Base-by-base conservation (phyloP, 768 basidiomycete genomes). In the Hydnum rufescens region DNA sequence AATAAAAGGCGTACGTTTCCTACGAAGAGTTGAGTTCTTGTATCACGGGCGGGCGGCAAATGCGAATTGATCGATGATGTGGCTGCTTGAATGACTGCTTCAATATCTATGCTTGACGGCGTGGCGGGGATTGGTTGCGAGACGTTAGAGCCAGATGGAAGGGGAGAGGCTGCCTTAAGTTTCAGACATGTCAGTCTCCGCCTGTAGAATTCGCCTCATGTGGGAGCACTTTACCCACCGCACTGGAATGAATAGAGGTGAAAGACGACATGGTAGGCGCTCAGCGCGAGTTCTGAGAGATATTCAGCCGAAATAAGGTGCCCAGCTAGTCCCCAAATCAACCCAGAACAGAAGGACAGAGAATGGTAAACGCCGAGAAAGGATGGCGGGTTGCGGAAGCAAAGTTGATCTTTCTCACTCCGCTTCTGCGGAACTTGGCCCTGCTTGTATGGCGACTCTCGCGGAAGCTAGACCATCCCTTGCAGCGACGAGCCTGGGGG, bases 11-110 rank as follows among this genome's bases (percentile, higher is more conserved):
- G 56, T 65, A 92, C 89, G 65, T 99, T 99, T 57, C 89, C 90
- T 25, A 97, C 85, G 61, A 93, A 97, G 4, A 99, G 73, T 67
- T 96, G 92, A 0, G 92, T 90, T 51, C 93, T 74, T 3, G 89
- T 93, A 64, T 99, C 93, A 52, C 77, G 74, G 43, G 51, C 74
- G 66, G 46, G 70, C 13, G 54, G 16, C n/a, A 48, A 23, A 22
- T 28, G 47, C 5, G 51, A 49, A 2, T 73, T 63, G n/a, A 74
- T 69, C 4, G 77, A 69, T 4, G 84, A 76, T 55, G 85, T 92
- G n/a, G 89, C 89, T 65, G 80, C 75, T 62, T 85, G 83, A 56
- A 95, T 95, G 60, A 89, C 74, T 2, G 86, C 85, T 63, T 95
- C 89, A 62, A 93, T 90, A 59, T 86, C 85, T 65, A 84, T 83